phyloP scores from a whole-genome alignment of 345 rosid genomes.

The Aquilaria yunnanensis region DNA sequence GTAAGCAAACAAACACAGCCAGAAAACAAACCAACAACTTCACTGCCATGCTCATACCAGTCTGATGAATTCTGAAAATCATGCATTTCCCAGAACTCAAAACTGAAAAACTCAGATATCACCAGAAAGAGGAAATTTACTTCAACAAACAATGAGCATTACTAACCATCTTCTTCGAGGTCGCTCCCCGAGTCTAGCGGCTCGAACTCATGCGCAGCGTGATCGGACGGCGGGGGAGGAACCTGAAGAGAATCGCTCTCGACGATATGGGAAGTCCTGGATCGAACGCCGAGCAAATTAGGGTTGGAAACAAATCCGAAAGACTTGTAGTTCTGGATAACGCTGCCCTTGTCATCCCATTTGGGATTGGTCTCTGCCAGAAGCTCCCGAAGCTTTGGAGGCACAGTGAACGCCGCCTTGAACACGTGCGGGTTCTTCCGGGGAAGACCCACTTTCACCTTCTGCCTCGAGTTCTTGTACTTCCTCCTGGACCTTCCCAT shows the following conservation, averaged over 20 bases:
- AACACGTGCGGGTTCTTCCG: slow-evolving; percentile 71
- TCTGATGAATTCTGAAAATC: no score
- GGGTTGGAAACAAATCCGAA: slow-evolving; percentile 92
- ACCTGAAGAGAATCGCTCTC: slow-evolving; percentile 63
- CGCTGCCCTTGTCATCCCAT: slow-evolving; percentile 86
- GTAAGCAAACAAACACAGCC: no score
- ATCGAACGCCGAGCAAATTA: slow-evolving; percentile 64
- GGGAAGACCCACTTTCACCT: slow-evolving; percentile 77
- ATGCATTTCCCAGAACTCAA: background rate
- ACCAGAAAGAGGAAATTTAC: background rate
- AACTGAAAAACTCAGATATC: background rate
- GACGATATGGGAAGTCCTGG: slow-evolving; percentile 66
- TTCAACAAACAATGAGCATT: background rate
- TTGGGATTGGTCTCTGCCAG: slow-evolving; percentile 36
- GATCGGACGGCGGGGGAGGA: slow-evolving; percentile 44
- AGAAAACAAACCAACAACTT: no score
- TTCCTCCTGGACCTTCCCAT: slow-evolving; percentile 97
- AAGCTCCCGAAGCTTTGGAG: slow-evolving; percentile 80
- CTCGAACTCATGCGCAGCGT: slow-evolving; percentile 39
- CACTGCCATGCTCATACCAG: no score
- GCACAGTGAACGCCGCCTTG: slow-evolving; percentile 77
- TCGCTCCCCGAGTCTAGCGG: slow-evolving; percentile 75
- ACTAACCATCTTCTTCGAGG: slow-evolving; percentile 83
- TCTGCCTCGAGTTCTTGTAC: slow-evolving; percentile 66
- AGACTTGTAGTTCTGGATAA: slow-evolving; percentile 77